phyloP scores from a whole-genome alignment of 169 alveolate species.

The Babesia ovis region DNA sequence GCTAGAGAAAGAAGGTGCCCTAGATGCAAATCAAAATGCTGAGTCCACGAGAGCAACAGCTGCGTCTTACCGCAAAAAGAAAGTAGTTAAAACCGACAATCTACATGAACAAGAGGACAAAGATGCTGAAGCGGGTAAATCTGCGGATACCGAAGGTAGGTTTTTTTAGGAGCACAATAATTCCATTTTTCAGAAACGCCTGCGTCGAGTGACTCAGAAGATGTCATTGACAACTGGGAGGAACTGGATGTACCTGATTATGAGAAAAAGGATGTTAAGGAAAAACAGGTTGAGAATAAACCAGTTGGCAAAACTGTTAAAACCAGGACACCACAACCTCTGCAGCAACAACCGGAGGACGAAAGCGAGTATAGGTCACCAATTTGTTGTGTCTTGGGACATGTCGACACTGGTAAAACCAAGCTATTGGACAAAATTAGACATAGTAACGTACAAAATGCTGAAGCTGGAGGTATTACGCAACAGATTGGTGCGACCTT shows the following conservation, averaged over 20 bases:
- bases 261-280: background rate
- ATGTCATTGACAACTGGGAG: conserved; percentile 63
- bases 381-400: conserved; percentile 97
- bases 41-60: conserved; percentile 29
- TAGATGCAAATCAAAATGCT: conserved; percentile 55
- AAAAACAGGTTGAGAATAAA: background rate
- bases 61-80: conserved; percentile 32
- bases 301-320: conserved; percentile 41
- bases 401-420: conserved; percentile 99
- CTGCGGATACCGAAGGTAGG: background rate
- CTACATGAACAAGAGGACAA: conserved; percentile 45
- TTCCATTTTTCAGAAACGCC: conserved; percentile 1
- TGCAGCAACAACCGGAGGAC: conserved; percentile 46
- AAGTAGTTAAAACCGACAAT: conserved; percentile 31
- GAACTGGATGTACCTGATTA: conserved; percentile 31
- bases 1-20: conserved; percentile 68
- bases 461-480: conserved; percentile 99
- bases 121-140: background rate
- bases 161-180: no score
- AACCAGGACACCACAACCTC: conserved; percentile 5
- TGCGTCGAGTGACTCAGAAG: conserved; percentile 20
- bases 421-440: conserved; percentile 97
- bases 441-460: conserved; percentile 96
- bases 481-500: conserved; percentile 99
- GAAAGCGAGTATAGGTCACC: conserved; percentile 91